Percentiles rank a stretch among this genome's conserved stretches.
phyloP scores from a whole-genome alignment of 2,329 filamentous ascomycete species.

The Sclerotinia minor region DNA sequence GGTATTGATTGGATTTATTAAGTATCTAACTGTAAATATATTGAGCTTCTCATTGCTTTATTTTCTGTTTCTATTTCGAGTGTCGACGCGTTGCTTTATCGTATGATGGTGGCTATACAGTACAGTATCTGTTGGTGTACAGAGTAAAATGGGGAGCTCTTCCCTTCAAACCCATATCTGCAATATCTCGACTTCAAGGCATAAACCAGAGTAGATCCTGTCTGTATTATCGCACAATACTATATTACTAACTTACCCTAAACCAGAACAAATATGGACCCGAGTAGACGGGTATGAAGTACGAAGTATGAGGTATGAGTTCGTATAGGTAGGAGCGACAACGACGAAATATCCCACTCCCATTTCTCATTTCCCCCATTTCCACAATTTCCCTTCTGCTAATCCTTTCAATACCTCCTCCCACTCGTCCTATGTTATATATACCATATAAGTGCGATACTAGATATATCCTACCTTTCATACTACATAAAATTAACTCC shows the following conservation, averaged over 20 bases:
- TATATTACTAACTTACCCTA: not conserved
- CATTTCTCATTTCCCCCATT: too few relatives aligned
- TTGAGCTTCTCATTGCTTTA: too few relatives aligned
- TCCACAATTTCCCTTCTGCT: not conserved
- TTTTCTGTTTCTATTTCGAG: not conserved
- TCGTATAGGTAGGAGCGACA: not conserved
- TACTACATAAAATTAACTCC: not conserved
- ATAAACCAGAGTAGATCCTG: not conserved
- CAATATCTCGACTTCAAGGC: not conserved
- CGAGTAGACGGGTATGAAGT: not conserved
- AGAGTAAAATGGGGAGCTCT: not conserved
- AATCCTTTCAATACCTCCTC: not conserved
- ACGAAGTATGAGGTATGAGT: not conserved
- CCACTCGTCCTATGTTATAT: too few relatives aligned
- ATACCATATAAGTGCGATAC: too few relatives aligned
- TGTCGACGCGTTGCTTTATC: not conserved
- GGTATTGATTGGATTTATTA: not conserved
- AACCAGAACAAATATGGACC: not conserved
- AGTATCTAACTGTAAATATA: not conserved
- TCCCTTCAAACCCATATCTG: slow-evolving; percentile 5
- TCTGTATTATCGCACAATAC: not conserved
- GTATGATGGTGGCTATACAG: slow-evolving; percentile 4
- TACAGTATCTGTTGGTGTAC: not conserved
- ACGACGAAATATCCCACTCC: not conserved
- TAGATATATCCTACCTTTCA: not conserved